A percentile compares a stretch with the other conserved stretches of the same genome.
These are phyloP conservation scores for Leccinum subtestaceum DNA, from an alignment of 768 basidiomycete species.

Conservation along the genomic window DNA sequence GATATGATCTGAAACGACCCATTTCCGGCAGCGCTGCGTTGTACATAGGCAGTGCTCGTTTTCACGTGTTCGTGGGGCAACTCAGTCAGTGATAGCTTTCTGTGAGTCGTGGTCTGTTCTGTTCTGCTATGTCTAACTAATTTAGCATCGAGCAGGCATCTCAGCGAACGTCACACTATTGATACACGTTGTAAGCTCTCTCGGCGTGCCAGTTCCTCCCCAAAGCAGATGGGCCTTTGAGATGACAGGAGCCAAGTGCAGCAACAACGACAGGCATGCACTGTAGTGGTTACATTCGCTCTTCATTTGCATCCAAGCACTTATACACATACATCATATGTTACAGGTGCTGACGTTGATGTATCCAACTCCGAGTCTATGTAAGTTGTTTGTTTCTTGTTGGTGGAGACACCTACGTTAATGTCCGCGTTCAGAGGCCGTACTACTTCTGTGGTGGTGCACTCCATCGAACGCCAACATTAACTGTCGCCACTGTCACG, in stretches of 20 bases:
- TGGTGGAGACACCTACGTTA: conserved; percentile 14
- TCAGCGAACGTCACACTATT: conserved; percentile 74
- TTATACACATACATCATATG: not conserved
- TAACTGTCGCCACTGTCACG: conserved; percentile 8
- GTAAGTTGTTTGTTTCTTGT: conserved; percentile 32
- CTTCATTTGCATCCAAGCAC: conserved; percentile 6
- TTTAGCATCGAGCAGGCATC: conserved; percentile 73
- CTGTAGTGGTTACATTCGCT: conserved; percentile 30
- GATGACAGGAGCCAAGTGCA: conserved; percentile 77
- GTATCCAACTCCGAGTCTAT: conserved; percentile 64
- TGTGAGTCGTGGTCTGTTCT: conserved; percentile 5
- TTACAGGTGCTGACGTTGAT: conserved; percentile 67
- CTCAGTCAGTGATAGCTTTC: conserved; percentile 54
- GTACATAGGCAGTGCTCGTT: conserved; percentile 12
- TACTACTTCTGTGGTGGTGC: conserved; percentile 58
- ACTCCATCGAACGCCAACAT: conserved; percentile 25
- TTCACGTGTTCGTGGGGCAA: conserved; percentile 54
- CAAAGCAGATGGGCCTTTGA: conserved; percentile 67
- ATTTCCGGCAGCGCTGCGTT: conserved; percentile 11
- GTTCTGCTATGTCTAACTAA: not conserved
- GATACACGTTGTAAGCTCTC: conserved; percentile 43
- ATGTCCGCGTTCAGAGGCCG: conserved; percentile 39
- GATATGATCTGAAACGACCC: conserved; percentile 73
- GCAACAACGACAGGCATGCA: conserved; percentile 82
- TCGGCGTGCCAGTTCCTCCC: conserved; percentile 52